Base-by-base conservation (phyloP, 2,329 filamentous ascomycete species). In the Byssoonygena ceratinophila region DNA sequence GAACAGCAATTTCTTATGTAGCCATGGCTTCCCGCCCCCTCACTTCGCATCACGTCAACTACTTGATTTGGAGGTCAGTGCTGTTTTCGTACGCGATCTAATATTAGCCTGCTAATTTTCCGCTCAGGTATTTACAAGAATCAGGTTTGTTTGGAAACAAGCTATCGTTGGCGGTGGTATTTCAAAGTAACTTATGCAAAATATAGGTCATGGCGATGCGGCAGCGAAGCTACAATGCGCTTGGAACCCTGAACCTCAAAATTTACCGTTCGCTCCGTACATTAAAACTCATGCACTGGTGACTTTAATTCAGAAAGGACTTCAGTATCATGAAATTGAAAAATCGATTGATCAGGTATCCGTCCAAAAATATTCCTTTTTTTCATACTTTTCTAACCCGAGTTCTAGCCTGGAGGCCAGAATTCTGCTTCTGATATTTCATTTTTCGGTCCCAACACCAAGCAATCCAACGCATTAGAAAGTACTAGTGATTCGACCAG, bases 1-100 rank as follows among this genome's bases (percentile, higher is more conserved):
- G n/a, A 5, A 25, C 45, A 44, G 46, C 37, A 20, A 27, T 22
- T 48, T 37, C 39, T 44, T 44, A 45, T 44, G 51, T 41, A 44
- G 69, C 66, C 64, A 71, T 72, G 69, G 64, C 65, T 62, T 63
- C 65, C 59, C 63, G 66, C 54, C 66, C 69, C 61, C 67, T 71
- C 52, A 71, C 69, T 57, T 71, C 68, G 62, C 73, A 83, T 71
- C 79, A 83, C 66, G 75, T 84, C 64, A 84, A 84, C 70, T 83
- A 83, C 69, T 71, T 84, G 63, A 81, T 84, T 67, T 82, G 80
- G 76, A 80, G 80, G 75, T 83, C 76, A 53, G 73, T 68, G 22
- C 51, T 46, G 31, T 55, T 23, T 43, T n/a, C 20, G n/a, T n/a
- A n/a, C n/a, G n/a, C n/a, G n/a, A n/a, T n/a, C n/a, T n/a, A n/a